Base-by-base conservation (phyloP, 2,329 filamentous ascomycete genomes). In the Epichloe baconii region DNA sequence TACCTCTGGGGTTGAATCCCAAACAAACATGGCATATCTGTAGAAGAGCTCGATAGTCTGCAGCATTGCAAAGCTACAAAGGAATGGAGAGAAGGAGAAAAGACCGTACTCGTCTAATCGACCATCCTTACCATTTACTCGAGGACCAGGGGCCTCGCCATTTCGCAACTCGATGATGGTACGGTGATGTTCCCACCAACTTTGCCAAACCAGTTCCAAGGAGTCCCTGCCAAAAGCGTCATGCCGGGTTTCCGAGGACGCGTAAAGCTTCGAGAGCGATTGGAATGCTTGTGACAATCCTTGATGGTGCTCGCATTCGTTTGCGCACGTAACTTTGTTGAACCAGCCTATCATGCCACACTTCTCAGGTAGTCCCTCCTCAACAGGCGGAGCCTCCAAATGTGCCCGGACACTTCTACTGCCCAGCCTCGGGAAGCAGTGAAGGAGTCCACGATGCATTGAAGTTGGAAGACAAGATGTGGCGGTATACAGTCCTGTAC, bases 381-480 rank as follows among this genome's bases (percentile, higher is more conserved):
- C 35, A 10, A 10, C 34, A 36, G 45, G 45, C 12, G 45, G 38
- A n/a, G 17, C 12, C 5, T 19, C 0, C 11, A 50, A 4, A 40
- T 26, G 37, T 43, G 11, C 8, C 37, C 36, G 3, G 5, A 6
- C 8, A 48, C 46, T 47, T 55, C 60, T 2, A 65, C 17, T 1
- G 58, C 61, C 73, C 74, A 77, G 3, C 73, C 72, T 0, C 66
- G 67, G 12, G 67, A 74, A 1, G 69, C 61, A 2, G 64, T 62
- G 37, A 74, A 61, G 1, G 73, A 71, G 53, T 77, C 74, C 12
- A 76, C 66, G 36, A 77, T 73, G 52, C 68, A 72, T 53, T 77
- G 72, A 0, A 78, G 61, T 38, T 76, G 67, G 52, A 78, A 75
- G 1, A 77, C 69, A 53, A 71, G 67, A 36, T 72, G 69, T 0